A percentile compares a stretch with the other conserved stretches of the same genome.
Conservation (phyloP, 176 grass and related monocot genomes). For the Alopecurus myosuroides region DNA sequence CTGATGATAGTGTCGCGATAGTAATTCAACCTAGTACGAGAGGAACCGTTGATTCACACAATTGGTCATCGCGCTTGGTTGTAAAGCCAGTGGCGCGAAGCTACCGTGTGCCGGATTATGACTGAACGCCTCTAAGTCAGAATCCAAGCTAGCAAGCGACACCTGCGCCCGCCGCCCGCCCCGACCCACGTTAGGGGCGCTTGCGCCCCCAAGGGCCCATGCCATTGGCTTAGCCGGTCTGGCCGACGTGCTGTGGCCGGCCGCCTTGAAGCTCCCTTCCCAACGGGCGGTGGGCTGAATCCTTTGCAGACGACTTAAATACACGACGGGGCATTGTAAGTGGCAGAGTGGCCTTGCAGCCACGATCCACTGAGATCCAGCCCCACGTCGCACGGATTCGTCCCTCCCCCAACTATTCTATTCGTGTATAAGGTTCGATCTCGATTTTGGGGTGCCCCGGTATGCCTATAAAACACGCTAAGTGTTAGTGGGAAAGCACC, state of each 20-base stretch:
- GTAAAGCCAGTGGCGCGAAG: slow-evolving; percentile 64
- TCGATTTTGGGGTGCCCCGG: no score
- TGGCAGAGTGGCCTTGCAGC: slow-evolving; percentile 72
- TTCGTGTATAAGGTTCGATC: no score
- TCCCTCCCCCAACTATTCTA: slow-evolving; percentile 47
- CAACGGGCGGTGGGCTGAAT: slow-evolving; percentile 41
- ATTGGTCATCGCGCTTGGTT: slow-evolving; percentile 67
- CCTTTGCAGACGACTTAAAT: slow-evolving; percentile 79
- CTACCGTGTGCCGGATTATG: slow-evolving; percentile 59
- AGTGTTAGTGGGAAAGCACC: no score
- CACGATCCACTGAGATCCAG: slow-evolving; percentile 64
- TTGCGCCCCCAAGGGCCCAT: not conserved
- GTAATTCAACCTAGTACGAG: no score
- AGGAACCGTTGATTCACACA: no score
- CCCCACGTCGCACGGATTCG: slow-evolving; percentile 42
- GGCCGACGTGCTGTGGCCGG: not conserved
- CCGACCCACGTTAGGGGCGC: slow-evolving; percentile 8
- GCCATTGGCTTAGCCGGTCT: not conserved
- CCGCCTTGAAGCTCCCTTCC: slow-evolving; percentile 17
- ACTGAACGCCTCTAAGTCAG: slow-evolving; percentile 61
- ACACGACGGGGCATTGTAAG: slow-evolving; percentile 65
- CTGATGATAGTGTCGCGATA: no score
- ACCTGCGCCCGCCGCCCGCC: not conserved
- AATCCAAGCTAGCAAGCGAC: slow-evolving; percentile 42
- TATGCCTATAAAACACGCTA: no score